Evolutionary conservation across 345 rosid genomes (phyloP).

Genomic region (Citrus unshiu): DNA sequence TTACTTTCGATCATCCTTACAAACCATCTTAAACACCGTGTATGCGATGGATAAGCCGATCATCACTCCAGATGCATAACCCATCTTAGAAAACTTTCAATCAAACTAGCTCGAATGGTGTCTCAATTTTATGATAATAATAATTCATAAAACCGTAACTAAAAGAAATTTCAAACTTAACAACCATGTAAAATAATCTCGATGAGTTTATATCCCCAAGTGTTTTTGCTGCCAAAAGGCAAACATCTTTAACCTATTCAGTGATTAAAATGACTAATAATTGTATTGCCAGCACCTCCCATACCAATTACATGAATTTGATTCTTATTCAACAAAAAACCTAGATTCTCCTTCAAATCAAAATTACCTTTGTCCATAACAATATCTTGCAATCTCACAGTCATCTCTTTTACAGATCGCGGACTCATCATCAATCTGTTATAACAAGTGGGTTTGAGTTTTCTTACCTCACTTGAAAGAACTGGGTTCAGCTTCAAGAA

Average conservation of each 20-base stretch:
- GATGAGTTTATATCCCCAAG: not conserved
- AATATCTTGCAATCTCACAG: not conserved
- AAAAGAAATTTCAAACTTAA: too few relatives aligned
- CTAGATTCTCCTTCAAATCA: not conserved
- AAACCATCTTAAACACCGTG: too few relatives aligned
- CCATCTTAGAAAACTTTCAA: not conserved
- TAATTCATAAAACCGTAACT: not conserved
- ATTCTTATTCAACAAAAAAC: constrained; percentile 2
- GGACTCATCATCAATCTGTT: not conserved
- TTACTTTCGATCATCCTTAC: too few relatives aligned
- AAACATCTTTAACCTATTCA: not conserved
- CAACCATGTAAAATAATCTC: too few relatives aligned
- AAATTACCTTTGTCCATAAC: not conserved
- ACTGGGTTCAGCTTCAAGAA: not conserved
- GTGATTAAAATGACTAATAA: not conserved
- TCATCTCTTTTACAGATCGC: not conserved
- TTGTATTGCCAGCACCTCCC: constrained; percentile 27
- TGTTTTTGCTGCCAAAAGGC: not conserved
- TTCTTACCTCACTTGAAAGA: not conserved
- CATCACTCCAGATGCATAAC: too few relatives aligned
- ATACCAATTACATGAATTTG: constrained; percentile 12
- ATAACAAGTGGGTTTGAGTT: not conserved
- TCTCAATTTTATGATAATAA: too few relatives aligned
- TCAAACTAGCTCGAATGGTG: not conserved
- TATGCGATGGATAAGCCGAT: too few relatives aligned